These are phyloP conservation scores for Capronia americana DNA, from an alignment of 2,329 filamentous ascomycete species.

Conservation along the genomic window DNA sequence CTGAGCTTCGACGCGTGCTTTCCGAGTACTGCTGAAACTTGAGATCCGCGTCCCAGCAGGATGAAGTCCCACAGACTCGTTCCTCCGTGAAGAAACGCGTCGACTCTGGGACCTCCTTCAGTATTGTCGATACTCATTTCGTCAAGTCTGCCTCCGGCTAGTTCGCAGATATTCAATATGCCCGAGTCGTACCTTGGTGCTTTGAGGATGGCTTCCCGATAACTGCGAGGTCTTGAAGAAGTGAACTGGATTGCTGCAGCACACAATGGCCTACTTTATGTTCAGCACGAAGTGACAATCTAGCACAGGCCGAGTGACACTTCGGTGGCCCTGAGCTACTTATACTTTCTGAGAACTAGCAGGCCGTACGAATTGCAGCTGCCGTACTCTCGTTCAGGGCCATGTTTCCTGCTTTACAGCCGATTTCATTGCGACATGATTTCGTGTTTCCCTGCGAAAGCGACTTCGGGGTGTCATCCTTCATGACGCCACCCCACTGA, in stretches of 20 bases:
- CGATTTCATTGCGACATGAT: background rate
- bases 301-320: background rate
- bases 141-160: slow-evolving; percentile 11
- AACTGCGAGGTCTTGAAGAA: background rate
- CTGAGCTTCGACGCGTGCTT: slow-evolving; percentile 6
- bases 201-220: background rate
- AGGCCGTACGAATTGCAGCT: slow-evolving; percentile 1
- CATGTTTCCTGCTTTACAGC: slow-evolving; percentile 1
- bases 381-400: background rate
- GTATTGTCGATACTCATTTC: background rate
- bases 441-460: background rate
- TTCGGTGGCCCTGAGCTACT: slow-evolving; percentile 1
- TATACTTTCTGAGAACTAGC: slow-evolving; percentile 1
- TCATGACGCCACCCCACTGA: slow-evolving; percentile 7
- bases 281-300: background rate
- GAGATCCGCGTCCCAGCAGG: slow-evolving; percentile 5
- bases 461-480: background rate
- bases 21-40: background rate
- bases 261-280: background rate
- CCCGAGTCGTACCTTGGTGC: background rate
- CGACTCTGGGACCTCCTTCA: slow-evolving; percentile 18
- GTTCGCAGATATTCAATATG: background rate
- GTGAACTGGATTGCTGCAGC: background rate
- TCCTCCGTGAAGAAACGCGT: slow-evolving; percentile 23
- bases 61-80: slow-evolving; percentile 27